phyloP scores from a whole-genome alignment of 2,329 filamentous ascomycete species.

The Capronia coronata region DNA sequence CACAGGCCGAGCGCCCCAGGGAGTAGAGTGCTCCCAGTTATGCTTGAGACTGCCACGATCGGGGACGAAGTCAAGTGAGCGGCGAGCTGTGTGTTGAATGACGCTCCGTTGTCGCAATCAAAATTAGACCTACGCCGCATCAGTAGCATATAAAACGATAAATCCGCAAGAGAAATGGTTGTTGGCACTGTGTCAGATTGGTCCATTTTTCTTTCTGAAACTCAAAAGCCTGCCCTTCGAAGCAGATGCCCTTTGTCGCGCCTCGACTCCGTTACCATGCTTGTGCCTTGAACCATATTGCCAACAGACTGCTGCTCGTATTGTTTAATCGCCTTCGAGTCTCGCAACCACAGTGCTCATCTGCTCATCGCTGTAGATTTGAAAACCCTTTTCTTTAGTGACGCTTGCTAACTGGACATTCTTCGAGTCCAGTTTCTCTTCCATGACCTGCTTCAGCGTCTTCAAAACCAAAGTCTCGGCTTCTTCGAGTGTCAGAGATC shows the following conservation, averaged over 20 bases:
- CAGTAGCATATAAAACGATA: constrained; percentile 10
- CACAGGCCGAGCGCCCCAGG: constrained; percentile 46
- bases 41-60: not conserved
- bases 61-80: not conserved
- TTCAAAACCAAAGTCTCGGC: constrained; percentile 94
- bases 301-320: not conserved
- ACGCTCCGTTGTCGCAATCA: not conserved
- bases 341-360: constrained; percentile 90
- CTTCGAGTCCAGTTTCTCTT: constrained; percentile 98
- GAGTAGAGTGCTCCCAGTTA: constrained; percentile 30
- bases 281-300: constrained; percentile 6
- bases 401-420: constrained; percentile 98
- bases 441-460: constrained; percentile 99
- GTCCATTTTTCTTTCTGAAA: constrained; percentile 1
- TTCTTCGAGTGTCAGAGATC: constrained; percentile 86
- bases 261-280: constrained; percentile 22
- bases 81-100: not conserved
- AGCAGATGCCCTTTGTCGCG: constrained; percentile 5
- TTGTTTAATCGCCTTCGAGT: constrained; percentile 39
- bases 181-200: constrained; percentile 6
- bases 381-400: constrained; percentile 94
- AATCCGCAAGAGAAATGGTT: not conserved
- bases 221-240: not conserved
- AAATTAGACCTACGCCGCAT: constrained; percentile 8
- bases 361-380: constrained; percentile 96